Evolutionary conservation across 2,329 filamentous ascomycete genomes (phyloP).

Genomic region (Dryadomyces quercus-mongolicae): DNA sequence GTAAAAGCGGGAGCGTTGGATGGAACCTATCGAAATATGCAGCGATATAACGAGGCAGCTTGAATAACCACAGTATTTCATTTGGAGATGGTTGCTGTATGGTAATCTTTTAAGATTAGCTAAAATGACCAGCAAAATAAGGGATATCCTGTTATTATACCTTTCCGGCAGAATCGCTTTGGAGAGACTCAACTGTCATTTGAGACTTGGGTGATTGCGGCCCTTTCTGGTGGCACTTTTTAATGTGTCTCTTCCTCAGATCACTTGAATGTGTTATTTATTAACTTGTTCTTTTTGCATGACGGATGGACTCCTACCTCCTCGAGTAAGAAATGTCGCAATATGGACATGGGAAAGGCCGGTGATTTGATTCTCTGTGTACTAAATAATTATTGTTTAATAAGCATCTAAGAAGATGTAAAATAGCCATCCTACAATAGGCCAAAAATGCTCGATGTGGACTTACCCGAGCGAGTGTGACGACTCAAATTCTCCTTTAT

Average conservation of each 20-base stretch:
- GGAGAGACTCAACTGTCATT: neutral
- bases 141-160: too few relatives aligned
- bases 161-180: too few relatives aligned
- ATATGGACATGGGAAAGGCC: neutral
- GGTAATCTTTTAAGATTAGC: too few relatives aligned
- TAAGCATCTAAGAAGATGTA: neutral
- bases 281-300: neutral
- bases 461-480: constrained; percentile 1
- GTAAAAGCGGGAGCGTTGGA: neutral
- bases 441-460: too few relatives aligned
- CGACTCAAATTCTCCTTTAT: neutral
- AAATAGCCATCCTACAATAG: too few relatives aligned
- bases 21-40: constrained; percentile 1
- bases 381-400: neutral
- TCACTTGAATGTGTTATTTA: neutral
- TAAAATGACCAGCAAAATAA: too few relatives aligned
- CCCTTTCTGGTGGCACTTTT: neutral
- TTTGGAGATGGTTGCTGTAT: neutral
- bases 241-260: neutral
- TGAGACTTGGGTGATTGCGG: neutral
- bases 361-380: neutral
- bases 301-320: neutral
- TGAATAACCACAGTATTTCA: neutral
- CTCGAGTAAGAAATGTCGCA: neutral
- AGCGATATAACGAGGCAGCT: neutral